Conservation (phyloP, 2,329 filamentous ascomycete species). For the Stromatinia cepivora region DNA sequence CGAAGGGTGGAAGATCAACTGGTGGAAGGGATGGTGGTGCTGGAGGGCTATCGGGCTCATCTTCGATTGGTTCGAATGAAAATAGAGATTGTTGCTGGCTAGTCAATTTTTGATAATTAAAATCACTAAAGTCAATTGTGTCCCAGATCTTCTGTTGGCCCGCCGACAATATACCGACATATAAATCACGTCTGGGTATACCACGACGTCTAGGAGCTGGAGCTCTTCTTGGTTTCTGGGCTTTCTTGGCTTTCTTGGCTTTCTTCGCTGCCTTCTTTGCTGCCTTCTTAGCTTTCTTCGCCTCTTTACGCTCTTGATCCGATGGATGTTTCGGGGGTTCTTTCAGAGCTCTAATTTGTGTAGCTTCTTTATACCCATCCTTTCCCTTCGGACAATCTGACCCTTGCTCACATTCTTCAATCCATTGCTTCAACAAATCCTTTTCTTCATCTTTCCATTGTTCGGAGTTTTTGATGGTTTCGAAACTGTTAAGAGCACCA, state of each 20-base stretch:
- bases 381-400: not conserved
- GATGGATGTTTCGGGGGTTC: not conserved
- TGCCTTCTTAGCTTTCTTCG: not conserved
- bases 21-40: no score
- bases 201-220: not conserved
- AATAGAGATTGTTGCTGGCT: conserved; percentile 1
- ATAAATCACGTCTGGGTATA: conserved; percentile 8
- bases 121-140: conserved; percentile 11
- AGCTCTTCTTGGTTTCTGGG: not conserved
- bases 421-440: not conserved
- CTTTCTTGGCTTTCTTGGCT: not conserved
- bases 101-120: conserved; percentile 8
- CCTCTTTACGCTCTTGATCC: not conserved
- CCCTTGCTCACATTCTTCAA: not conserved
- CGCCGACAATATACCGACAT: not conserved
- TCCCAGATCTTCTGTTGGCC: conserved; percentile 7
- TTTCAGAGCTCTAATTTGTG: not conserved
- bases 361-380: not conserved
- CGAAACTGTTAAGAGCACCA: not conserved
- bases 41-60: conserved; percentile 8
- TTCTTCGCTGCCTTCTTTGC: not conserved
- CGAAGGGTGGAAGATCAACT: not conserved
- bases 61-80: conserved; percentile 11
- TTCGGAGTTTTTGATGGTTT: not conserved
- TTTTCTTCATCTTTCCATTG: not conserved